phyloP scores from a whole-genome alignment of 2,329 filamentous ascomycete species.

The Grosmannia penicillata region DNA sequence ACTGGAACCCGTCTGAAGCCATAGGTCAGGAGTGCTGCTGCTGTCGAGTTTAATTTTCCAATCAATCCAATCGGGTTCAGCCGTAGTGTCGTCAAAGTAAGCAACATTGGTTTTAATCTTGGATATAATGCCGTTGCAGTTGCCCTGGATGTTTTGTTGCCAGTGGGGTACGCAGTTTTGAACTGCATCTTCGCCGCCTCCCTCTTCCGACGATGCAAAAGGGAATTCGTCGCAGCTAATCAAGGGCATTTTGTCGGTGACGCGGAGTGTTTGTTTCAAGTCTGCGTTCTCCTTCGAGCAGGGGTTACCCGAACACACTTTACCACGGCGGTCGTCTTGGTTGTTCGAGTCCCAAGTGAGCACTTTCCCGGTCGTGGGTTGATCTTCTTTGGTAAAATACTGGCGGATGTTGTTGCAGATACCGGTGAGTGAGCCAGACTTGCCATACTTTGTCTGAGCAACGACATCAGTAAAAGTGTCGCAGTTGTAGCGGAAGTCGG shows the following conservation, averaged over 20 bases:
- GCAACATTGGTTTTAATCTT: neutral
- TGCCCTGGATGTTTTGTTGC: neutral
- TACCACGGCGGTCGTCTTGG: neutral
- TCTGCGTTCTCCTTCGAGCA: too few relatives aligned
- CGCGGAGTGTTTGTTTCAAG: neutral
- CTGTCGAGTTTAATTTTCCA: neutral
- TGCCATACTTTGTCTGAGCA: neutral
- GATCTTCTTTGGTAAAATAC: neutral
- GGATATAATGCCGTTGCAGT: neutral
- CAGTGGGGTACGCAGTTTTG: neutral
- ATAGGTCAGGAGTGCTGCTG: too few relatives aligned
- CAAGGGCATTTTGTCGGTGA: neutral
- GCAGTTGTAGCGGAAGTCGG: neutral
- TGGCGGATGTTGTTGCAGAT: neutral
- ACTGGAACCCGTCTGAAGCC: too few relatives aligned
- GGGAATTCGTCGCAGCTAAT: neutral
- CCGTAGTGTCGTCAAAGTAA: neutral
- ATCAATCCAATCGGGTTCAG: neutral
- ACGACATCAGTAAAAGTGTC: neutral
- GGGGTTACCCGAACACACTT: too few relatives aligned
- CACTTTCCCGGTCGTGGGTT: too few relatives aligned
- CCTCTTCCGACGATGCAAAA: neutral
- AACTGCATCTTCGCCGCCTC: neutral
- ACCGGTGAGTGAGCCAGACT: too few relatives aligned
- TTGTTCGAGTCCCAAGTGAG: neutral